Evolutionary conservation across 1,284 basidiomycete genomes (phyloP), one percentile per base, ranked within the genome.

Genomic region (Inonotus obliquus): DNA sequence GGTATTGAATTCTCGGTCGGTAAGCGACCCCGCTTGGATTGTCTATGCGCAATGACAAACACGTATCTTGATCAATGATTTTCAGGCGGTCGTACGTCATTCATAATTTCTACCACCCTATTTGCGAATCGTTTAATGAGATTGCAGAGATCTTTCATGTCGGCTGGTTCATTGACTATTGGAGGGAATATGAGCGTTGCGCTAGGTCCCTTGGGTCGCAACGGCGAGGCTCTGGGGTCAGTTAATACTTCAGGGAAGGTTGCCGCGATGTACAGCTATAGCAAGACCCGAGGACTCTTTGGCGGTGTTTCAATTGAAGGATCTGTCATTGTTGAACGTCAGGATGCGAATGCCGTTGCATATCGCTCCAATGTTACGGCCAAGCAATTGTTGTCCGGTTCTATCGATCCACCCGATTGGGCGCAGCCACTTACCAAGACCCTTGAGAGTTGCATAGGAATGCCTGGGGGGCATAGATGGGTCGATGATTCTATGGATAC

Each of bases 241-340:
- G 68, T 99, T 59, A 98, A 89, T 71, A 83, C 91, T 0, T 91
- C 87, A 56, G 96, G 96, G 54, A 91, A 90, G 71, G 75, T 98
- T 4, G 93, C 96, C 6, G 95, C 96, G 53, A 98, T 98, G 94
- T 94, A 96, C 75, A 92, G 89, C 66, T 99, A 99, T 74, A 96
- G 92, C 3, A 95, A 96, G 74, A 96, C 94, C 3, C 87, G 92
- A 66, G 96, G 96, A 11, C 81, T 98, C 1, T 97, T 97, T 66
- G 94, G 91, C 47, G 90, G 86, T 9, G 73, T 90, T 17, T 94
- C 92, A 9, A 77, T 98, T 38, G 96, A 98, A 79, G 96, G 96
- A 10, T 94, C 92, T 0, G 88, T 98, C 48, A 95, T 99, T 59
- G 82, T 97, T 21, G 96, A 98, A 73, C 86, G 97, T 27, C 89